Evolutionary conservation across 345 rosid species (phyloP).

Genomic region (Conringia planisiliqua): DNA sequence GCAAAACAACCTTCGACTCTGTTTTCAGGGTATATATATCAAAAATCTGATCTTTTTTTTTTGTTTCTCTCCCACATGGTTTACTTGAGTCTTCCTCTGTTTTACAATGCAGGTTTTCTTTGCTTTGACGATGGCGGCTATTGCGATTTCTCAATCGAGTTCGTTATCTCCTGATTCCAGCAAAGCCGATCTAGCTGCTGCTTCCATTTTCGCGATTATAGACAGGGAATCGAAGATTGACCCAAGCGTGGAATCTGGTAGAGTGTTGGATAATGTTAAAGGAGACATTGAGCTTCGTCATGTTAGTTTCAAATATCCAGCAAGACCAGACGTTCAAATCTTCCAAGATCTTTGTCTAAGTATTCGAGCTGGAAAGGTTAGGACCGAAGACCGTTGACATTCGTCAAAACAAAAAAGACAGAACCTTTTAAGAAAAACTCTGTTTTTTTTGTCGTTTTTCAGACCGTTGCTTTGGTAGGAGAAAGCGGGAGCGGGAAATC

Average conservation of each 20-base stretch:
- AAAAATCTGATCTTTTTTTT: not conserved
- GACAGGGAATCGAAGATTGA: conserved; percentile 68
- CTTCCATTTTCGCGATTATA: conserved; percentile 67
- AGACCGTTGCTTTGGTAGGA: conserved; percentile 87
- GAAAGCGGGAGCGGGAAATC: conserved; percentile 94
- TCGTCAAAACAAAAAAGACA: not conserved
- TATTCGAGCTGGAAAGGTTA: conserved; percentile 78
- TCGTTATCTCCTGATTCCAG: conserved; percentile 57
- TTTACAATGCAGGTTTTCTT: conserved; percentile 57
- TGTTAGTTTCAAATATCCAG: conserved; percentile 71
- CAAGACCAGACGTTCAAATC: conserved; percentile 72
- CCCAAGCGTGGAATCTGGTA: conserved; percentile 70
- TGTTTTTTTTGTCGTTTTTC: conserved; percentile 4
- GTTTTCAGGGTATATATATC: conserved; percentile 52
- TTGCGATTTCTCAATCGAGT: conserved; percentile 70
- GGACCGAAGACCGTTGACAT: not conserved
- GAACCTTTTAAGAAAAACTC: not conserved
- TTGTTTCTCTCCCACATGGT: too few relatives aligned
- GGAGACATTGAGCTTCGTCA: conserved; percentile 75
- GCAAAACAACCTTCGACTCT: conserved; percentile 48
- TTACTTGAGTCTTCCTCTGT: not conserved
- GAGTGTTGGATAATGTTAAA: conserved; percentile 41
- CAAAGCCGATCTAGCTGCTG: conserved; percentile 60
- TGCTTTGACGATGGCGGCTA: conserved; percentile 62
- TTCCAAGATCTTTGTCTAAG: conserved; percentile 57